These are phyloP conservation scores for Pleurotus platypus DNA, from an alignment of 768 basidiomycete genomes.

Conservation along the genomic window DNA sequence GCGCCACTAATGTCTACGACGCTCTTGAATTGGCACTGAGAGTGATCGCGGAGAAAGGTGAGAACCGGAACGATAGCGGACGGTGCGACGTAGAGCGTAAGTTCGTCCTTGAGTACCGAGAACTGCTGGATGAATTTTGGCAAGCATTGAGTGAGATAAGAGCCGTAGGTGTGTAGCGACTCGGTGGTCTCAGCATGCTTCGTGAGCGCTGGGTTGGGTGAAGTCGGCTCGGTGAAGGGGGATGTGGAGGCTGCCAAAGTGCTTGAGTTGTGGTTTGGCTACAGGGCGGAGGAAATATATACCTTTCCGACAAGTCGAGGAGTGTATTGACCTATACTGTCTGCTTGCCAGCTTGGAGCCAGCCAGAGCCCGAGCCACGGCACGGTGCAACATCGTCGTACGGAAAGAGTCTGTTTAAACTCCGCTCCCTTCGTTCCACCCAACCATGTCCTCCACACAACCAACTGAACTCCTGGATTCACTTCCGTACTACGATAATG, in stretches of 20 bases:
- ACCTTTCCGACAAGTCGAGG: slow-evolving; percentile 49
- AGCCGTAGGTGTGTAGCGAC: slow-evolving; percentile 85
- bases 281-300: background rate
- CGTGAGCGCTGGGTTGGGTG: slow-evolving; percentile 78
- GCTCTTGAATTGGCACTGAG: slow-evolving; percentile 90
- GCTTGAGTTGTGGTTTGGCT: background rate
- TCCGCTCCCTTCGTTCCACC: slow-evolving; percentile 12
- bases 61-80: slow-evolving; percentile 79
- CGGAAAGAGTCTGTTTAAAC: slow-evolving; percentile 7
- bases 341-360: slow-evolving; percentile 3
- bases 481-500: slow-evolving; percentile 93
- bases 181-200: slow-evolving; percentile 72
- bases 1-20: slow-evolving; percentile 94
- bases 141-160: slow-evolving; percentile 88
- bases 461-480: slow-evolving; percentile 64
- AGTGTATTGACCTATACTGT: slow-evolving; percentile 39
- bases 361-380: slow-evolving; percentile 7
- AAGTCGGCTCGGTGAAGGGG: slow-evolving; percentile 88
- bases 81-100: slow-evolving; percentile 85
- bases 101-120: slow-evolving; percentile 93
- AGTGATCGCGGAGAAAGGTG: slow-evolving; percentile 92
- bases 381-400: slow-evolving; percentile 7
- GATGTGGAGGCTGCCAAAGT: slow-evolving; percentile 51
- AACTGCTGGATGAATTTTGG: slow-evolving; percentile 99
- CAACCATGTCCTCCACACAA: slow-evolving; percentile 15